Conservation (phyloP, 2,329 filamentous ascomycete genomes). For the Verticillium nonalfalfae region DNA sequence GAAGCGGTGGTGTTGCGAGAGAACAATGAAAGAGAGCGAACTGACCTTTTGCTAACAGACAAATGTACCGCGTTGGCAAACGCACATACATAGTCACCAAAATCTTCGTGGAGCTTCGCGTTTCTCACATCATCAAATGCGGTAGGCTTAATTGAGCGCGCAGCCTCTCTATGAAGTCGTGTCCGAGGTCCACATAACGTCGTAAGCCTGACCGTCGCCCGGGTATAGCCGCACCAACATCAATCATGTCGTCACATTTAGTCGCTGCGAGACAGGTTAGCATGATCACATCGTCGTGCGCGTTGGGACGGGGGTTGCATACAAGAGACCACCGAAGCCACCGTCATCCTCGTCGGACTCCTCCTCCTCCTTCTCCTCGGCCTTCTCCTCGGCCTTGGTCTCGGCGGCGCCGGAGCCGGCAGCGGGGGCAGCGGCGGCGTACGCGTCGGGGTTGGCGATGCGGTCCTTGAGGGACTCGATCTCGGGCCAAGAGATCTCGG, state of each 20-base stretch:
- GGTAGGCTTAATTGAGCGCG: conserved; percentile 30
- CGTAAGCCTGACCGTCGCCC: conserved; percentile 37
- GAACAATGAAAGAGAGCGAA: conserved; percentile 15
- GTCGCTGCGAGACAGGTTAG: conserved; percentile 41
- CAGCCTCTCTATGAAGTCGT: conserved; percentile 41
- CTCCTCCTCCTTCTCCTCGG: conserved; percentile 62
- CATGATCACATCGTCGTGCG: background rate
- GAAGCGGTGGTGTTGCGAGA: background rate
- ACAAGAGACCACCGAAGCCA: conserved; percentile 80
- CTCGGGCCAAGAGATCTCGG: conserved; percentile 89
- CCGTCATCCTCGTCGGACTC: conserved; percentile 60
- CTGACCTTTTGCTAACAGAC: conserved; percentile 34
- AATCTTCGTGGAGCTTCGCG: conserved; percentile 1
- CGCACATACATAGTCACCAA: conserved; percentile 16
- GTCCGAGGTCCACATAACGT: conserved; percentile 29
- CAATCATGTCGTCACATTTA: conserved; percentile 37
- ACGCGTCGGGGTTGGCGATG: conserved; percentile 97
- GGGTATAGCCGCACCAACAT: conserved; percentile 32
- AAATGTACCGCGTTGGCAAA: background rate
- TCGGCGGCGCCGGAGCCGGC: conserved; percentile 45
- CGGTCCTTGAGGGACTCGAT: conserved; percentile 99
- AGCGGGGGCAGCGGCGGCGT: conserved; percentile 74
- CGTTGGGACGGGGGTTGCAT: conserved; percentile 21
- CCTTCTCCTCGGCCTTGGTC: conserved; percentile 53
- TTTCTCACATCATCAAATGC: conserved; percentile 17